Evolutionary conservation across 2,329 filamentous ascomycete genomes (phyloP).

Genomic region (Trichoderma afroharzianum): DNA sequence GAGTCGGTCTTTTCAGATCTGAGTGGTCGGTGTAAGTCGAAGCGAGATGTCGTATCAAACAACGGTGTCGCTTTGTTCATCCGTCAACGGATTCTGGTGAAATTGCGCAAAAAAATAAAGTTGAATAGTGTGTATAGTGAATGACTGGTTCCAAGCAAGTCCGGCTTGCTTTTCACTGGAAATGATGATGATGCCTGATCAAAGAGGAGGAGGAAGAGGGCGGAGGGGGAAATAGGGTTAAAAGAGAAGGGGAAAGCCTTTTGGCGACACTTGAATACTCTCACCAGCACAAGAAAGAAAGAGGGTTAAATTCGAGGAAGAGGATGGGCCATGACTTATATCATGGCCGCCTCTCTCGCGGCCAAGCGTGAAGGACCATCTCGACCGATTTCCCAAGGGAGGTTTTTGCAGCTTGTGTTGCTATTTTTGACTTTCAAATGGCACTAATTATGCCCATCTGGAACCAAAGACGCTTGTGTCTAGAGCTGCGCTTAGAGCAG

Average conservation of each 20-base stretch:
- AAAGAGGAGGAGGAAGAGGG: constrained; percentile 27
- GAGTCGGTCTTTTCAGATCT: constrained; percentile 25
- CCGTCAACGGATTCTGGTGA: constrained; percentile 18
- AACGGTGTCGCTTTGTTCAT: constrained; percentile 21
- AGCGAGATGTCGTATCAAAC: constrained; percentile 30
- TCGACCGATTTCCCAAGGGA: constrained; percentile 19
- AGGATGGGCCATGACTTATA: constrained; percentile 55
- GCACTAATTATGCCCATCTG: constrained; percentile 25
- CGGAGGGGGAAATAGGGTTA: constrained; percentile 32
- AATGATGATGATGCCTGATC: constrained; percentile 1
- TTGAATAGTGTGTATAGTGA: constrained; percentile 28
- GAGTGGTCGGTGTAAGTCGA: constrained; percentile 24
- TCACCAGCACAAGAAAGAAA: constrained; percentile 39
- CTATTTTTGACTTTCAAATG: constrained; percentile 37
- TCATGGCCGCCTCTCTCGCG: constrained; percentile 45
- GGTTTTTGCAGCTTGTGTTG: constrained; percentile 26
- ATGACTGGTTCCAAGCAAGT: constrained; percentile 55
- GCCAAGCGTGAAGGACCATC: constrained; percentile 31
- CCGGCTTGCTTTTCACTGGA: constrained; percentile 54
- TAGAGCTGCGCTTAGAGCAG: constrained; percentile 44
- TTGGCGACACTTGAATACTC: constrained; percentile 51
- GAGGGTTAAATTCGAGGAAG: constrained; percentile 39
- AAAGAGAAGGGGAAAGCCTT: constrained; percentile 39
- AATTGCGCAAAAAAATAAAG: constrained; percentile 26
- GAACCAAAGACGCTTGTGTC: constrained; percentile 25